Conservation (phyloP, 176 grass and related monocot species). For the Elaeis guineensis region DNA sequence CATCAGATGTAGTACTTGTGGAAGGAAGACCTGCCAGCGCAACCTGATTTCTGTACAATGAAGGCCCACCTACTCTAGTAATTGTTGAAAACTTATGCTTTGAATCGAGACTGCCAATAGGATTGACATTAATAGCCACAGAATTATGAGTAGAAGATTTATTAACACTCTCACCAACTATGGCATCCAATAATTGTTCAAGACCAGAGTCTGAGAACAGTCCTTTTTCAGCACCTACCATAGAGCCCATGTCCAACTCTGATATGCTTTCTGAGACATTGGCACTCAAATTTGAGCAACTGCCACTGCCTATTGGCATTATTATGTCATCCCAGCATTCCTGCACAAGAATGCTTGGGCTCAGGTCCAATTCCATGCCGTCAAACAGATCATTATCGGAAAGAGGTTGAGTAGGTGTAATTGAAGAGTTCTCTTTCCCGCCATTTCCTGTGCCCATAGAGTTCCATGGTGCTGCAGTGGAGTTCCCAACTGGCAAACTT, state of each 20-base stretch:
- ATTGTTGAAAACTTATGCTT: constrained; percentile 27
- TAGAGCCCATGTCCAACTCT: constrained; percentile 24
- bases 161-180: constrained; percentile 24
- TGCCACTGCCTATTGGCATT: constrained; percentile 23
- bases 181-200: constrained; percentile 53
- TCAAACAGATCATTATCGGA: constrained; percentile 33
- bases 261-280: constrained; percentile 26
- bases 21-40: constrained; percentile 29
- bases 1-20: constrained; percentile 24
- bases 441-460: constrained; percentile 9
- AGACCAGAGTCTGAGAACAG: constrained; percentile 49
- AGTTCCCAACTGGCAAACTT: constrained; percentile 23
- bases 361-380: constrained; percentile 38
- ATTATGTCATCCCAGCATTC: constrained; percentile 55
- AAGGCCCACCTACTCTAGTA: constrained; percentile 27
- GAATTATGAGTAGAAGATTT: constrained; percentile 13
- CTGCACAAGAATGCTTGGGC: constrained; percentile 24
- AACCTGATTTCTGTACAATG: constrained; percentile 24
- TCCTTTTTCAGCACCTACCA: constrained; percentile 24
- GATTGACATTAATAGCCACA: constrained; percentile 3
- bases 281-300: constrained; percentile 31
- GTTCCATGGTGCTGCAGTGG: constrained; percentile 5
- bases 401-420: constrained; percentile 2
- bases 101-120: constrained; percentile 20
- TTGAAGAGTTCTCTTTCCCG: constrained; percentile 12